Base-by-base conservation (phyloP, 768 basidiomycete species). In the Tephrocybe sp. region DNA sequence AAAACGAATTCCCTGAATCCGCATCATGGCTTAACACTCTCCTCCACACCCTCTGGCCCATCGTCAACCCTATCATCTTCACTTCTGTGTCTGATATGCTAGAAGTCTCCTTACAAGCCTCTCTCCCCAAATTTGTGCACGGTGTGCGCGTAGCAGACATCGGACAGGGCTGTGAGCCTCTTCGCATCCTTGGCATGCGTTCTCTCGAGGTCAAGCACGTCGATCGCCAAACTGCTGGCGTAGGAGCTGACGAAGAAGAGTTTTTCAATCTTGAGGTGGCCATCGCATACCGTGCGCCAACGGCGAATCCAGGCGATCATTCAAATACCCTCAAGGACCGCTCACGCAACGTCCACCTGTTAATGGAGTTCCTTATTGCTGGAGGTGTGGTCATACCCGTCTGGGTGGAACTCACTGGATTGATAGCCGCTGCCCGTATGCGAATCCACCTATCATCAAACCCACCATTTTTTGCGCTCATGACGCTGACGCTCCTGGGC, bases 381-480 rank as follows among this genome's bases (percentile, higher is more conserved):
- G 72, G 68, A 1, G 71, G 71, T 4, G 40, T 74, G 19, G 69
- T 76, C n/a, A 65, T 84, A 19, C 81, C 81, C 1, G 78, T 81
- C 19, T 92, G 87, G 85, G 80, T 88, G 17, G 85, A 89, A 52
- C 69, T 90, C 33, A 83, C 84, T 31, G 80, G 81, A 5, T 68
- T 87, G n/a, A 70, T 81, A 16, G 80, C 81, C 3, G 82, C 83
- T 2, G 76, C 80, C 4, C 74, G 89, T 11, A 67, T 85, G 22
- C 75, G 88, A 12, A 69, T 89, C n/a, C 84, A 89, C 65, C 77
- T 90, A 58, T 87, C 85, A 39, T 80, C 87, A 0, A 80, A 85
- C 53, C 77, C 83, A 0, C 89, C 89, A 0, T 91, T 83, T 55
- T 51, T 75, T 7, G 69, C 69, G 5, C 30, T 68, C 5, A 72